Percentiles rank a stretch among this genome's conserved stretches.
Evolutionary conservation across 495 filamentous ascomycete genomes (phyloP).

Genomic region (Trichoderma asperelloides): DNA sequence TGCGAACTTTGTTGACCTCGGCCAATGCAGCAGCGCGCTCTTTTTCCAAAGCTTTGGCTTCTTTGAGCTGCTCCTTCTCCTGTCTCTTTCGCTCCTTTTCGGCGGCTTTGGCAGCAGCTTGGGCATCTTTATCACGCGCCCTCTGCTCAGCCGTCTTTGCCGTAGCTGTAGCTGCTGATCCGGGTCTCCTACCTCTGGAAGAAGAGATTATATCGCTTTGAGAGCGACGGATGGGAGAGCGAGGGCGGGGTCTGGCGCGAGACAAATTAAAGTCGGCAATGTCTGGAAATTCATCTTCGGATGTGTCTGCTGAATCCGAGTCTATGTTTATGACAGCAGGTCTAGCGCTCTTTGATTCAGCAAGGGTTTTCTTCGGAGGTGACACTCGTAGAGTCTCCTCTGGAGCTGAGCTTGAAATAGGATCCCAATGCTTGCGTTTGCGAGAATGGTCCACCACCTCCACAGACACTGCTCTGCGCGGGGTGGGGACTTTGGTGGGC

Average conservation of each 20-base stretch:
- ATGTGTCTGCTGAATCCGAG: constrained; percentile 24
- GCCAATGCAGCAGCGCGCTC: constrained; percentile 58
- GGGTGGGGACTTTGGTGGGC: background rate
- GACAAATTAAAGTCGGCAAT: constrained; percentile 20
- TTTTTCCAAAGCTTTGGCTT: constrained; percentile 56
- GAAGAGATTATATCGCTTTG: constrained; percentile 5
- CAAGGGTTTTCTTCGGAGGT: background rate
- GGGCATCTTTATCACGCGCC: constrained; percentile 26
- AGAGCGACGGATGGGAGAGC: constrained; percentile 16
- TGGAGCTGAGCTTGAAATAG: constrained; percentile 40
- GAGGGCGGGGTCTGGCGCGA: background rate
- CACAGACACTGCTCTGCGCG: background rate
- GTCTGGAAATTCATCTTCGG: constrained; percentile 32
- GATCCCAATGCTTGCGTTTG: constrained; percentile 33
- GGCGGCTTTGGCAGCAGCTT: constrained; percentile 38
- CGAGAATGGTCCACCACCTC: background rate
- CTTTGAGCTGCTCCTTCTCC: constrained; percentile 46
- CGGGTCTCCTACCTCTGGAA: constrained; percentile 13
- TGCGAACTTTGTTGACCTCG: constrained; percentile 66
- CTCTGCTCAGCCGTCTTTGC: constrained; percentile 27
- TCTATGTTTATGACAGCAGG: constrained; percentile 16
- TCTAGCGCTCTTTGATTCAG: background rate
- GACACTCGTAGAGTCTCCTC: constrained; percentile 12
- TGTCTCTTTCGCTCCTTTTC: constrained; percentile 43
- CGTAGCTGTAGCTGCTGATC: constrained; percentile 12